Base-by-base conservation (phyloP, 106 monocot species). In the Posidonia australis region DNA sequence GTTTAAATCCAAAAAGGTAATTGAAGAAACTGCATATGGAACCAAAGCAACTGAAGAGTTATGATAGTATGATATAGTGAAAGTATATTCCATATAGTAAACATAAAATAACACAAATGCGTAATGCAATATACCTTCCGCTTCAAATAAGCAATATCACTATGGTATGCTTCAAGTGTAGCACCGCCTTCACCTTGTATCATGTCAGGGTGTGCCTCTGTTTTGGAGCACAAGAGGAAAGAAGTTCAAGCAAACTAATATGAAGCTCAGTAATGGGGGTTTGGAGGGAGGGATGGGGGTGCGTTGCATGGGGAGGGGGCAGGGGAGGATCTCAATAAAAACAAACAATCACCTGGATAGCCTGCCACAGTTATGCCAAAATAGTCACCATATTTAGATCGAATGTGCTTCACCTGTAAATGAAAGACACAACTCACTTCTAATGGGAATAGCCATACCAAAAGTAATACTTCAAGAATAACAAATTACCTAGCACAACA, bases 331-430 rank as follows among this genome's bases (percentile, higher is more conserved):
- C n/a, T 26, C 43, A 7, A 45, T 29, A 44, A 47, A 42, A 16
- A 18, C 18, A 26, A 28, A 27, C 11, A 64, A 69, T 76, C 51
- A 87, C 87, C 87, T 71, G 92, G 92, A 84, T 92, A 92, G 30
- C 92, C 92, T 78, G 92, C 84, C 52, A 92, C 80, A 52, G 92
- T 87, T 66, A 92, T 87, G 14, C 87, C 92, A 78, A 92, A 92
- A 62, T 92, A 92, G 60, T 92, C 76, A 24, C 92, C 92, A 76
- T 92, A 87, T 74, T 84, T 84, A 10, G 68, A 70, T 41, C 81
- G 73, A 64, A 92, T 92, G 63, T 92, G 92, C 68, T 78, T 52
- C 62, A 92, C 92, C 92, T 92, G 70, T 29, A 73, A 57, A 42
- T 23, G 24, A 61, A 48, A 54, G 20, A 46, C 10, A 44, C 10